These are phyloP conservation scores for Ophiocordyceps camponoti-floridani DNA, from an alignment of 2,329 filamentous ascomycete genomes.

Conservation along the genomic window DNA sequence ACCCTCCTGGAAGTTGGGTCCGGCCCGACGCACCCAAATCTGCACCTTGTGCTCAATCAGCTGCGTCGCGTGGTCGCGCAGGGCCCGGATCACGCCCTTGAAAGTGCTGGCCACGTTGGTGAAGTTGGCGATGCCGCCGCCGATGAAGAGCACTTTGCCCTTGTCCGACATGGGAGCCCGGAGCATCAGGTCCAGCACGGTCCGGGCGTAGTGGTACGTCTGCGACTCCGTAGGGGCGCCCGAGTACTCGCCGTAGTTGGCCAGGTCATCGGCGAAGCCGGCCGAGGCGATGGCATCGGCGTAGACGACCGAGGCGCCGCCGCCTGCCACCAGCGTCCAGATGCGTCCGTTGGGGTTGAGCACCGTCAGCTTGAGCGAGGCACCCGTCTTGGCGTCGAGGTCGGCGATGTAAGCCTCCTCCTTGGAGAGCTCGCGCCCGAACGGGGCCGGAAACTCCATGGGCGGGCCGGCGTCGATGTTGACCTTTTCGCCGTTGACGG, in stretches of 20 bases:
- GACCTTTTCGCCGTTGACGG: conserved; percentile 54
- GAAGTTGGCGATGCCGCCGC: conserved; percentile 99
- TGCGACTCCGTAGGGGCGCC: conserved; percentile 97
- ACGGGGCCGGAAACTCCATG: conserved; percentile 97
- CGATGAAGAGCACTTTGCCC: conserved; percentile 98
- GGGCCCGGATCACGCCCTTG: conserved; percentile 96
- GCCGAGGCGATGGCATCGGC: conserved; percentile 95
- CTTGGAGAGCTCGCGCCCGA: conserved; percentile 95
- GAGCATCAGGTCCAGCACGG: conserved; percentile 93
- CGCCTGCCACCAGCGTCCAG: conserved; percentile 97
- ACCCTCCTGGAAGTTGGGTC: conserved; percentile 99
- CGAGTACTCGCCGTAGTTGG: conserved; percentile 99
- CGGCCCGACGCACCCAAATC: conserved; percentile 79
- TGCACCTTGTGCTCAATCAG: conserved; percentile 93
- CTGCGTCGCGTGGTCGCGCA: conserved; percentile 72
- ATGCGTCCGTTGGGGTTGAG: conserved; percentile 82
- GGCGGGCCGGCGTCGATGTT: conserved; percentile 92
- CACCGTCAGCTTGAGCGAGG: conserved; percentile 94
- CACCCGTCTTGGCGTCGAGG: conserved; percentile 97
- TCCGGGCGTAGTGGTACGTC: conserved; percentile 97
- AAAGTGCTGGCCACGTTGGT: conserved; percentile 98
- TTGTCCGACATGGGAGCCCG: conserved; percentile 69
- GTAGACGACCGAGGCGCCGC: conserved; percentile 98
- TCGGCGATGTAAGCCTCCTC: conserved; percentile 98
- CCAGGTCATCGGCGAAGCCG: conserved; percentile 87